These are phyloP conservation scores for Pythium aristosporum DNA, from an alignment of 352 stramenopile species.

Conservation along the genomic window DNA sequence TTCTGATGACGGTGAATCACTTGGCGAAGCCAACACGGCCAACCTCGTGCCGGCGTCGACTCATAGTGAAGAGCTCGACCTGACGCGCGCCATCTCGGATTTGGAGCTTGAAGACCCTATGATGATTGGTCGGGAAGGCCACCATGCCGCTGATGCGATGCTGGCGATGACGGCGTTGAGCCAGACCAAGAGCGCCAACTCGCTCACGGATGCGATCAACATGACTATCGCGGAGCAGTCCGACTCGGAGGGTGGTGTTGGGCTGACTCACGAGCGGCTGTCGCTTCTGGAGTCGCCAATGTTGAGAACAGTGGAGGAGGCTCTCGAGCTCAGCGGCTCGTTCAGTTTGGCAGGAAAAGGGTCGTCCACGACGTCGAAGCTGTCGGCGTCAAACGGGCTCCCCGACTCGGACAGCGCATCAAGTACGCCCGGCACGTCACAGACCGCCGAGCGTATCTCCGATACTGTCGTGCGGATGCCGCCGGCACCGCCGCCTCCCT, in stretches of 20 bases:
- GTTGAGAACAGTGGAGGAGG: constrained; percentile 17
- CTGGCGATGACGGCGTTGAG: constrained; percentile 24
- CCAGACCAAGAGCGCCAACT: constrained; percentile 28
- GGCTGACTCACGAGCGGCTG: constrained; percentile 19
- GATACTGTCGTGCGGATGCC: background rate
- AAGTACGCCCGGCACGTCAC: background rate
- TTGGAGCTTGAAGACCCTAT: constrained; percentile 85
- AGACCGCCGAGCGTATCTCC: background rate
- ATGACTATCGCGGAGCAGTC: constrained; percentile 19
- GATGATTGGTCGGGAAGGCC: constrained; percentile 60
- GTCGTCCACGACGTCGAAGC: constrained; percentile 5
- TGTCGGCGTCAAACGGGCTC: background rate
- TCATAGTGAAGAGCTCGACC: constrained; percentile 75
- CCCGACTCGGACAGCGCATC: background rate
- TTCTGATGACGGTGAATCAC: constrained; percentile 35
- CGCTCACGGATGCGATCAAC: constrained; percentile 23
- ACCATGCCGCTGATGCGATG: constrained; percentile 27
- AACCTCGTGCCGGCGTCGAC: constrained; percentile 72
- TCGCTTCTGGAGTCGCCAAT: constrained; percentile 21
- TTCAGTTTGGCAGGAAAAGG: background rate
- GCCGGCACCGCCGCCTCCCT: constrained; percentile 8
- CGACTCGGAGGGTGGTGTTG: constrained; percentile 25
- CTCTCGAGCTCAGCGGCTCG: constrained; percentile 4
- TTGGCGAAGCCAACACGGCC: constrained; percentile 25
- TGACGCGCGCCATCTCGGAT: constrained; percentile 79